Evolutionary conservation across 2,329 filamentous ascomycete species (phyloP), one percentile per base, ranked within the genome.

Genomic region (Fusarium zealandicum): DNA sequence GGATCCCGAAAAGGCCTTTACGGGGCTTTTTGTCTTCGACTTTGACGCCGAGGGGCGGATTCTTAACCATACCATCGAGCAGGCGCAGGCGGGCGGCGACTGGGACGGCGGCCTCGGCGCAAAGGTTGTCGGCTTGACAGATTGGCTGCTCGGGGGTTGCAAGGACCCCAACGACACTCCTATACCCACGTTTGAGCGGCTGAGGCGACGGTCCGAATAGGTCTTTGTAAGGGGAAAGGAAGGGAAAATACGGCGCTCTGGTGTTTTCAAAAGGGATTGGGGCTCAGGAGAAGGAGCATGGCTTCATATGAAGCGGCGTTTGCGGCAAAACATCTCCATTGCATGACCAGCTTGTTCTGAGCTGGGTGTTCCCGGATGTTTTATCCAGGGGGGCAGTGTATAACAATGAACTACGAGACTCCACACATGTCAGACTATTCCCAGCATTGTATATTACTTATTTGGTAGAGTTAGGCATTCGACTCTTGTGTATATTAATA

Each of bases 21-120:
- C 87, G 1, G 95, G 95, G 0, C 75, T 98, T 10, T 99, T 98
- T 74, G 88, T 96, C 54, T 99, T 99, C 72, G 91, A 96, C 62
- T 99, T 99, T 71, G 95, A 98, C 69, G 81, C 86, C 39, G 84
- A 96, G 66, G 95, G 95, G 1, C 82, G 92, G 59, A 86, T 99
- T 30, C 75, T 90, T 40, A 92, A 86, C 64, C 95, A 98, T 73
- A 96, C 91, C 0, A 98, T 99, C 68, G 95, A 99, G 75, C 90
- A 96, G 75, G 90, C 90, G 1, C 90, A 97, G 67, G 88, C 95
- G 67, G 87, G 88, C 13, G 85, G 88, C 32, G 86, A 91, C 55
- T 96, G 89, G 86, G 93, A 97, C 67, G 86, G 85, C 59, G 92
- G 86, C 13, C 78, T 88, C n/a, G 85, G 90, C 20, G 88, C 90